Evolutionary conservation across 192 early-diverging fungal genomes (phyloP).

Genomic region (Oehlia diaphana): DNA sequence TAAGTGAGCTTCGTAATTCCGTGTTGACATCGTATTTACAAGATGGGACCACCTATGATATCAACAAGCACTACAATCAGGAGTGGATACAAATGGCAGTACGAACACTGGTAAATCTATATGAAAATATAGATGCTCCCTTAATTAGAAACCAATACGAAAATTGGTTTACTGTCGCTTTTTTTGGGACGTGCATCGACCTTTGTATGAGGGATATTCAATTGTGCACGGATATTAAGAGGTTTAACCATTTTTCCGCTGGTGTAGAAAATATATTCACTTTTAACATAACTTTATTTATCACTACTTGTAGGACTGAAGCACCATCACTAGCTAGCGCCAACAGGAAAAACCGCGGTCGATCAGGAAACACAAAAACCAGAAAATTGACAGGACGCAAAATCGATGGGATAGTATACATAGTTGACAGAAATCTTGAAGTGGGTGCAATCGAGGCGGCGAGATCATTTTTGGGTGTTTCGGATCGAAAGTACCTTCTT

Average conservation of each 20-base stretch:
- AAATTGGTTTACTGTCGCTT: slow-evolving; percentile 13
- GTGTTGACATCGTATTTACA: slow-evolving; percentile 22
- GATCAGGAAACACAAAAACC: slow-evolving; percentile 1
- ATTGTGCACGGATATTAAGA: slow-evolving; percentile 25
- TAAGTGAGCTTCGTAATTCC: slow-evolving; percentile 15
- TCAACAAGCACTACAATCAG: not conserved
- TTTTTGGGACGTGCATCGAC: slow-evolving; percentile 25
- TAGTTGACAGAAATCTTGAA: slow-evolving; percentile 5
- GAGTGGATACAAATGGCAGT: slow-evolving; percentile 12
- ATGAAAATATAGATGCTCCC: slow-evolving; percentile 10
- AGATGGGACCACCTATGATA: slow-evolving; percentile 3
- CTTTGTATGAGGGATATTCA: slow-evolving; percentile 5
- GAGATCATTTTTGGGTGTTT: slow-evolving; percentile 19
- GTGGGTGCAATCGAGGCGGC: slow-evolving; percentile 8
- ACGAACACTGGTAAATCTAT: not conserved
- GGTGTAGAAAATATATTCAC: slow-evolving; percentile 3
- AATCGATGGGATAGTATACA: slow-evolving; percentile 23
- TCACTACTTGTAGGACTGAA: not conserved
- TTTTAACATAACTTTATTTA: slow-evolving; percentile 18
- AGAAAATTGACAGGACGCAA: slow-evolving; percentile 27
- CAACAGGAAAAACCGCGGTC: slow-evolving; percentile 17
- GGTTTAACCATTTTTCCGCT: slow-evolving; percentile 10
- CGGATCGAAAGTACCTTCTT: slow-evolving; percentile 18
- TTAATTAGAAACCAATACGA: slow-evolving; percentile 11
- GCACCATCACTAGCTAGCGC: not conserved